These are phyloP conservation scores for Neurospora sp. DNA, from an alignment of 2,329 filamentous ascomycete species.

Conservation along the genomic window DNA sequence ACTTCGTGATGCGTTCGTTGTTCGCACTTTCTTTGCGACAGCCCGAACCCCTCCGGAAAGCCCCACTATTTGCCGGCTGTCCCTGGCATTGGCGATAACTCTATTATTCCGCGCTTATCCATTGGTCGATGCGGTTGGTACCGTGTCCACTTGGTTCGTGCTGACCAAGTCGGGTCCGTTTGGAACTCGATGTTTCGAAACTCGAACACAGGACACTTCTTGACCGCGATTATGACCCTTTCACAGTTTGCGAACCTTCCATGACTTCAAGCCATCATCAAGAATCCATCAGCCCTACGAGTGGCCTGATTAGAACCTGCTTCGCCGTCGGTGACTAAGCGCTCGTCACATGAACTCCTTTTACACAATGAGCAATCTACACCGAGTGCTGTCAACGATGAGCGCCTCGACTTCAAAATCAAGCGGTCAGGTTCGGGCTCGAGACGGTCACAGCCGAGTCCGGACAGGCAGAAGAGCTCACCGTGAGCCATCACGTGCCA, in stretches of 20 bases:
- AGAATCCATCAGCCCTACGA: no score
- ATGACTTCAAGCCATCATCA: background rate
- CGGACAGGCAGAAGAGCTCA: background rate
- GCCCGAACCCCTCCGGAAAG: background rate
- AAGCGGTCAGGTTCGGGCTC: background rate
- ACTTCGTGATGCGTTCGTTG: background rate
- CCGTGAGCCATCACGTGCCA: background rate
- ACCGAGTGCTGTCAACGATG: background rate
- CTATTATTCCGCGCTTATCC: background rate
- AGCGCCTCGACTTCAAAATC: background rate
- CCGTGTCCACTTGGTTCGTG: background rate
- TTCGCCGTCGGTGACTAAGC: background rate
- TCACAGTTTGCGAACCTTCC: background rate
- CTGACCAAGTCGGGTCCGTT: background rate
- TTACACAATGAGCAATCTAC: background rate
- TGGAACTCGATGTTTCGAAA: background rate
- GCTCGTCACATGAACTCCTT: background rate
- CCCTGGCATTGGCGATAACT: background rate
- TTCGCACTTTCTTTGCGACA: background rate
- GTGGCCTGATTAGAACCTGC: background rate
- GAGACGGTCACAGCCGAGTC: background rate
- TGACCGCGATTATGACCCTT: background rate
- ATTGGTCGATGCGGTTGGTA: background rate
- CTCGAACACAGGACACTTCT: background rate
- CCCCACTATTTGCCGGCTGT: background rate